Evolutionary conservation across 2,329 filamentous ascomycete genomes (phyloP), one percentile per base, ranked within the genome.

Genomic region (Drechslera avenae): DNA sequence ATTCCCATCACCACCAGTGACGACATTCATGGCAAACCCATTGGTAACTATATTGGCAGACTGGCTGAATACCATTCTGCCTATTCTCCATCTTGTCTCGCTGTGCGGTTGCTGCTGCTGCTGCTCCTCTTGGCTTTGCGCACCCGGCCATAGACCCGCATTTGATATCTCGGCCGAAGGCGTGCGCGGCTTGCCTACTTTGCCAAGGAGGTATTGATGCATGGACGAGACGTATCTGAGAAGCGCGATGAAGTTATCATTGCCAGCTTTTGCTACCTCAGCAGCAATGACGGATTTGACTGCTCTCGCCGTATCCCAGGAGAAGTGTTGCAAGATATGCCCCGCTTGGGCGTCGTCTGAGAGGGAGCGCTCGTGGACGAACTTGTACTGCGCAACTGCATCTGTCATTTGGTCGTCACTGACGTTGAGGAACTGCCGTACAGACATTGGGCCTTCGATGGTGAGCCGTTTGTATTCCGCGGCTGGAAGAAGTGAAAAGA

Each of bases 91-190:
- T 4, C 44, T 31, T 1, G 26, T 28, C 26, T 6, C 13, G 30
- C 33, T 44, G 4, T 10, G 14, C 9, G 5, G n/a, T n/a, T n/a
- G n/a, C n/a, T n/a, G n/a, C n/a, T n/a, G n/a, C n/a, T n/a, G n/a
- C n/a, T n/a, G n/a, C n/a, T n/a, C 30, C 33, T 41, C 45, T 17
- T 33, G 36, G 5, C 23, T 19, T 13, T 17, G 33, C 12, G 37
- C 48, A 4, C 56, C 10, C 12, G 57, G 58, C 37, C 76, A 67
- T 2, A 73, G 60, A 0, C 79, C 79, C 3, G 81, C 45, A 58
- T 79, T 81, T 0, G 78, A 79, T 6, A 81, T 48, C 54, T 81
- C 78, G 17, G 75, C 78, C 7, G 68, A 73, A 13, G 62, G 57
- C 1, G 59, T 63, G 2, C 79, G 65, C 3, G 67, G 57, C 35